Evolutionary conservation across 1,284 basidiomycete species (phyloP), one percentile per base, ranked within the genome.

Genomic region (Pterulicium gracile): DNA sequence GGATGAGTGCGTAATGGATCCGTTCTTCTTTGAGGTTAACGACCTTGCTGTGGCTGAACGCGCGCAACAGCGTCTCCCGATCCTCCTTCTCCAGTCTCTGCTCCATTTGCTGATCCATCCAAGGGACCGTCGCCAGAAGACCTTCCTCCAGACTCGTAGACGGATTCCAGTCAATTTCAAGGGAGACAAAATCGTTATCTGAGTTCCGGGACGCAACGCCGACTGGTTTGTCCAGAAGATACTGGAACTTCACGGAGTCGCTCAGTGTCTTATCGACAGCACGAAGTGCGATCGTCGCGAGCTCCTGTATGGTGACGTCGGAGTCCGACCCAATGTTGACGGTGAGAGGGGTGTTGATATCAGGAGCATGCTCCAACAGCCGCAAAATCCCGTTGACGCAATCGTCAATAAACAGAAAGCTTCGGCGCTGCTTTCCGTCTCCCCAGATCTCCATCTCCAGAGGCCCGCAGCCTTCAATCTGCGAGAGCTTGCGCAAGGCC

Each of bases 381-480:
- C 55, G 59, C 10, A 76, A 45, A 24, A 78, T 54, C 0, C 63
- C 77, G 12, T 70, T 67, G 24, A 78, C 69, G 15, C 68, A 68
- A 51, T 79, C 75, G 45, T 67, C 65, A 43, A 79, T 73, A 56
- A 61, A 79, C 18, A 78, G 59, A 54, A 79, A 79, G 48, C 73
- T 77, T 0, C 77, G 64, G 3, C 69, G 62, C 47, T 79, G 75
- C 0, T 35, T 52, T 1, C 76, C 78, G 46, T 70, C 64, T 0
- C 78, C 77, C 76, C 77, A 79, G 17, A 80, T 67, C 56, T 79
- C 74, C 45, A 79, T 59, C 3, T 51, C 52, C 1, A 52, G 24
- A 2, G 49, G 39, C 1, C 34, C 15, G 13, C 18, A 35, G 7
- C 44, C 18, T 3, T 51, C 48, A 21, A 50, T 40, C 27, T 32